Conservation (phyloP, 495 filamentous ascomycete species). For the Penicillium paradoxum region DNA sequence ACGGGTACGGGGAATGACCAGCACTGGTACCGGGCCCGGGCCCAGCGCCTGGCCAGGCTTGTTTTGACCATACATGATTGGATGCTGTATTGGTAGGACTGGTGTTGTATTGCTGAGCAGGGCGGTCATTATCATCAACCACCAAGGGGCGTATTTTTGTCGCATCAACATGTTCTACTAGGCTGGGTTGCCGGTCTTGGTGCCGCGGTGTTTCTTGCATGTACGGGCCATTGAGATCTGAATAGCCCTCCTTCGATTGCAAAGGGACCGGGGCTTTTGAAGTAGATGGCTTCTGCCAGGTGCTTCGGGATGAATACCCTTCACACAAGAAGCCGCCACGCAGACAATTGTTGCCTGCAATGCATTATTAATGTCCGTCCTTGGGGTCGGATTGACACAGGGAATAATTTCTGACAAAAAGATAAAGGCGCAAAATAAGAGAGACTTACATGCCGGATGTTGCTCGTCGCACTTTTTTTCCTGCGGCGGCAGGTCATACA, state of each 20-base stretch:
- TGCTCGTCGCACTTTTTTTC: conserved; percentile 99
- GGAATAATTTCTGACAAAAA: neutral
- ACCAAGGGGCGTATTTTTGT: conserved; percentile 42
- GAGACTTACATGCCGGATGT: conserved; percentile 78
- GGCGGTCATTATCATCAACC: conserved; percentile 41
- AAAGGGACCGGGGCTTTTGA: conserved; percentile 66
- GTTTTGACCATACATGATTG: conserved; percentile 38
- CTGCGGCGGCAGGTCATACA: conserved; percentile 91
- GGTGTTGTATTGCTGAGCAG: conserved; percentile 33
- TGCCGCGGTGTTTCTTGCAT: conserved; percentile 48
- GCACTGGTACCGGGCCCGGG: neutral
- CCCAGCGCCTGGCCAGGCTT: conserved; percentile 25
- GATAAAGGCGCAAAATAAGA: neutral
- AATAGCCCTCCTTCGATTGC: conserved; percentile 76
- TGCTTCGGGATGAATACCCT: conserved; percentile 78
- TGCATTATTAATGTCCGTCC: neutral
- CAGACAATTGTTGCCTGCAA: conserved; percentile 81
- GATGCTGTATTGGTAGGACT: conserved; percentile 35
- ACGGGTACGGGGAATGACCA: conserved; percentile 30
- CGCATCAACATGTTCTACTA: conserved; percentile 34
- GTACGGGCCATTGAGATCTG: conserved; percentile 43
- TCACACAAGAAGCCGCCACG: conserved; percentile 89
- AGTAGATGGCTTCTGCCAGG: conserved; percentile 63
- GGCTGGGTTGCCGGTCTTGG: conserved; percentile 35
- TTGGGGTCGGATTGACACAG: neutral